phyloP scores from a whole-genome alignment of 148 eudicot species.

The Drosera capensis region DNA sequence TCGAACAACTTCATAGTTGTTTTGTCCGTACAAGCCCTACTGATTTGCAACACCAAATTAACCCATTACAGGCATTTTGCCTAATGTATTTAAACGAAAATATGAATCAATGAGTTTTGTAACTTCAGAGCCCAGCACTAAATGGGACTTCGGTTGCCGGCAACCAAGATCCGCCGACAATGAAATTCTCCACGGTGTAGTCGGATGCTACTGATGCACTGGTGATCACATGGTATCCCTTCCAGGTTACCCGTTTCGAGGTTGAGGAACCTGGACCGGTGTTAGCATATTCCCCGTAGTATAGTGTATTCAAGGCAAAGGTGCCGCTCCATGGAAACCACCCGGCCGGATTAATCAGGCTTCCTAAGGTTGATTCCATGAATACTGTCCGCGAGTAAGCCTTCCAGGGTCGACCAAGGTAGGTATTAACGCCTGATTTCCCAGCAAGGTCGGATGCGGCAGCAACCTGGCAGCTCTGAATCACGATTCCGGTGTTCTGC shows the following conservation, averaged over 20 bases:
- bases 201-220: slow-evolving; percentile 27
- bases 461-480: slow-evolving; percentile 38
- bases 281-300: slow-evolving; percentile 67
- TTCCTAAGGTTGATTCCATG: slow-evolving; percentile 37
- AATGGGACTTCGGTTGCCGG: slow-evolving; percentile 49
- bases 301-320: slow-evolving; percentile 56
- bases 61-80: not conserved
- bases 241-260: slow-evolving; percentile 45
- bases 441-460: slow-evolving; percentile 27
- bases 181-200: slow-evolving; percentile 38
- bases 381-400: slow-evolving; percentile 49
- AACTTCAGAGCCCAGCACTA: slow-evolving; percentile 23
- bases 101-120: no score
- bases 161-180: slow-evolving; percentile 48
- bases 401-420: slow-evolving; percentile 72
- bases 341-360: slow-evolving; percentile 43
- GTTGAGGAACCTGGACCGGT: slow-evolving; percentile 66
- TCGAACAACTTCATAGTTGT: not conserved
- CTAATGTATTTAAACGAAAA: no score
- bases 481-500: slow-evolving; percentile 64
- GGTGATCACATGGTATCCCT: slow-evolving; percentile 50
- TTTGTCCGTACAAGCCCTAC: not conserved
- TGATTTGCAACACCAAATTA: not conserved
- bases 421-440: slow-evolving; percentile 23
- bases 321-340: slow-evolving; percentile 67